Base-by-base conservation (phyloP, 2,329 filamentous ascomycete genomes). In the Macrophomina tecta region DNA sequence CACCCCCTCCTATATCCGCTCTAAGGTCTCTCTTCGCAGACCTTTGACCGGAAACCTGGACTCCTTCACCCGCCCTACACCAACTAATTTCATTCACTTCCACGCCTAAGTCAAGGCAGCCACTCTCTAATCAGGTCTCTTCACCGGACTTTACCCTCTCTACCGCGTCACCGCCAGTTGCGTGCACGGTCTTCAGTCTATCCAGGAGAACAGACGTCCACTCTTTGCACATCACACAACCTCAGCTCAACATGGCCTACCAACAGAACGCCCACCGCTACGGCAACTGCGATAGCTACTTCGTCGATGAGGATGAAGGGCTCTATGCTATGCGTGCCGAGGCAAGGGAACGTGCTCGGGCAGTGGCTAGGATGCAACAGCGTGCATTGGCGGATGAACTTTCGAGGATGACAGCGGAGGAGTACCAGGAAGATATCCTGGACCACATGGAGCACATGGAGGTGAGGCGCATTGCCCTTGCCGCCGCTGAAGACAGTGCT, bases 391-490 rank as follows among this genome's bases (percentile, higher is more conserved):
- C 91, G 69, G 91, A 93, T 76, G 92, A 98, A 78, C 87, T 98
- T 71, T 97, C 94, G 53, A 89, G 90, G 72, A 83, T 91, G 72
- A 93, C 93, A 60, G 90, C 89, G 69, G 93, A 97, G 66, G 93
- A 97, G 82, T 97, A 98, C 77, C 87, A 96, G 73, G 93, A 97
- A 79, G 94, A 98, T 78, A 91, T 97, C 77, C 89, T 98, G 82
- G 87, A 91, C 76, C 94, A 98, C 82, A 95, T 97, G 91, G 88
- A 93, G 78, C 86, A 91, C 75, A 97, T 99, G 94, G 95, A 99
- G 89, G 88, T 88, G 76, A 72, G 85, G 82, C 69, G 23, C 62
- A 62, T 40, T 48, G 38, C 46, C 52, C 18, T 32, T 62, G 14
- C 9, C 18, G 40, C 18, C 7, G 2, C 18, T 75, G 70, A 64